Evolutionary conservation across 164 flowering plant genomes (phyloP).

Genomic region (Amborella trichopoda): DNA sequence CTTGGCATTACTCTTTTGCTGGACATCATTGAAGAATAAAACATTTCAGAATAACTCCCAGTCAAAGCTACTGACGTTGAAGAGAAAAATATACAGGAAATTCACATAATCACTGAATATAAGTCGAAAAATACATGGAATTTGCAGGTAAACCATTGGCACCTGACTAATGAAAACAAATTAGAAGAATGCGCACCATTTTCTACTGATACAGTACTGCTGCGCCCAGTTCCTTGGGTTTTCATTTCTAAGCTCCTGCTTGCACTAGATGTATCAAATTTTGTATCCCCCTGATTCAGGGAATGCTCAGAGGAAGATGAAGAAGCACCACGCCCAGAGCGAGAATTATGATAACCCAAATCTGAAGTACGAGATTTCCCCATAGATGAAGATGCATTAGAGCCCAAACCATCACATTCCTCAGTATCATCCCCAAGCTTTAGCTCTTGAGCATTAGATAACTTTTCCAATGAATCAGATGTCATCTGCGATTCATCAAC

Average conservation of each 20-base stretch:
- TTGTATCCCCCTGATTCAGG: constrained; percentile 17
- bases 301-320: neutral
- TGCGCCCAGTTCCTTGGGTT: neutral
- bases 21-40: no score
- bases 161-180: neutral
- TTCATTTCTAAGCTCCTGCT: neutral
- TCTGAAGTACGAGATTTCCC: neutral
- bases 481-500: constrained; percentile 52
- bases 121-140: no score
- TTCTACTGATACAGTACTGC: neutral
- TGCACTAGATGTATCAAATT: constrained; percentile 17
- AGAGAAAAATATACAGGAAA: no score
- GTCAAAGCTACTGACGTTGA: no score
- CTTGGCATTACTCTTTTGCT: no score
- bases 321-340: neutral
- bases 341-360: neutral
- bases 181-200: neutral
- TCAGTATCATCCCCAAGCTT: neutral
- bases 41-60: no score
- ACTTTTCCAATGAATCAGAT: constrained; percentile 22
- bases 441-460: neutral
- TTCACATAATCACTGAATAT: no score
- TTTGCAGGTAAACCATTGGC: no score
- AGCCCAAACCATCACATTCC: neutral
- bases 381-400: neutral